These are phyloP conservation scores for Wickerhamomyces rabaulensis DNA, from an alignment of 805 yeast species.

Conservation along the genomic window DNA sequence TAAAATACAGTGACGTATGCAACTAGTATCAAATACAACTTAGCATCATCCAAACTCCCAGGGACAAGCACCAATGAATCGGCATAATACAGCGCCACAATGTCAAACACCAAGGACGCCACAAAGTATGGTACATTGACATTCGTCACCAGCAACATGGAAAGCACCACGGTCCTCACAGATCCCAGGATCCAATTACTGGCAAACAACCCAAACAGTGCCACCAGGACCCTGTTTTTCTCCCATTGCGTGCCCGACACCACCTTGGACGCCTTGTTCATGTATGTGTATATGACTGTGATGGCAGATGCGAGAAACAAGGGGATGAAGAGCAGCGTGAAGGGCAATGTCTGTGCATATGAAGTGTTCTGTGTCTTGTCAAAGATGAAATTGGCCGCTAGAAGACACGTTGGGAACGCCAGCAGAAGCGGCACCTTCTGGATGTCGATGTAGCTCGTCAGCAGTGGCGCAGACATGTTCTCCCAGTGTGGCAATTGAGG, in stretches of 20 bases:
- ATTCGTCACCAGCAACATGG: constrained; percentile 17
- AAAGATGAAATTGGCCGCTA: constrained; percentile 18
- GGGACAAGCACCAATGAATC: constrained; percentile 1
- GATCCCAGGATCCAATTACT: constrained; percentile 17
- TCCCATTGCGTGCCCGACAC: neutral
- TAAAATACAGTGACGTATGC: constrained; percentile 5
- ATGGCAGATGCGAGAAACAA: constrained; percentile 11
- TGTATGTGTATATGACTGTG: constrained; percentile 8
- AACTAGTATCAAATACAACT: constrained; percentile 3
- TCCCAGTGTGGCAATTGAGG: neutral
- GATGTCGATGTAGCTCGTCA: constrained; percentile 6
- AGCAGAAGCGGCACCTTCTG: constrained; percentile 21
- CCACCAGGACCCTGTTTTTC: constrained; percentile 3
- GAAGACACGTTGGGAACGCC: constrained; percentile 22
- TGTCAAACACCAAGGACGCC: constrained; percentile 13
- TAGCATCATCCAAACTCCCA: neutral
- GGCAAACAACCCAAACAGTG: constrained; percentile 9
- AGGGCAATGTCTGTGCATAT: neutral
- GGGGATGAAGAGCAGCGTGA: constrained; percentile 10
- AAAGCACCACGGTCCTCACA: constrained; percentile 17
- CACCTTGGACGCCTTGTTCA: neutral
- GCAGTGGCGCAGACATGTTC: neutral
- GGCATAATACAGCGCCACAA: constrained; percentile 1
- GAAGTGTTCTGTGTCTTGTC: constrained; percentile 3
- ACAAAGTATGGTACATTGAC: constrained; percentile 8